Evolutionary conservation across 2,329 filamentous ascomycete genomes (phyloP).

Genomic region (Corniculantispora saksenae): DNA sequence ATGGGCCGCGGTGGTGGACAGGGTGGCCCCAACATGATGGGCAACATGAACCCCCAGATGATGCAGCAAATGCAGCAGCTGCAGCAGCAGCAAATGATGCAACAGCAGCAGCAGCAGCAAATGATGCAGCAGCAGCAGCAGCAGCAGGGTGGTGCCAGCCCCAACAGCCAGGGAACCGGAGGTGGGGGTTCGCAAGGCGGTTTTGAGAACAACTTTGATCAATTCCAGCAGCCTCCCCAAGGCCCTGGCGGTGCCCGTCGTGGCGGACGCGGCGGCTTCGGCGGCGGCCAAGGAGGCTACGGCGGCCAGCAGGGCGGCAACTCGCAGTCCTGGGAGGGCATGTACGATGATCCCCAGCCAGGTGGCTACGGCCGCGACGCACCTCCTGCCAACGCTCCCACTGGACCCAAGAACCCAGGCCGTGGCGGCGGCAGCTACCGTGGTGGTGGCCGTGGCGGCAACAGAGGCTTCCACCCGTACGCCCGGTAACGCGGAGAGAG

Average conservation of each 20-base stretch:
- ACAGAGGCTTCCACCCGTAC: conserved; percentile 81
- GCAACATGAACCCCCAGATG: conserved; percentile 52
- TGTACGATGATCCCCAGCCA: conserved; percentile 94
- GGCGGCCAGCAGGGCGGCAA: conserved; percentile 50
- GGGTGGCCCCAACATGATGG: conserved; percentile 42
- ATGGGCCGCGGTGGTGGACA: conserved; percentile 43
- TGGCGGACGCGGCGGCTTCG: conserved; percentile 18
- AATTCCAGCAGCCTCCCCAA: conserved; percentile 21
- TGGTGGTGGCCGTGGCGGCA: conserved; percentile 77
- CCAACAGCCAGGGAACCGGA: conserved; percentile 13
- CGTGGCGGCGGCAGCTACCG: conserved; percentile 85
- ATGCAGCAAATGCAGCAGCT: conserved; percentile 60
- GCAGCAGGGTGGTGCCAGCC: conserved; percentile 15
- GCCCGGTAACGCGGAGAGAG: conserved; percentile 31
- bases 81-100: conserved; percentile 39
- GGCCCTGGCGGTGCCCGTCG: conserved; percentile 17
- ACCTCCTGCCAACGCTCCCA: conserved; percentile 68
- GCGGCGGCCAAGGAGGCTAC: conserved; percentile 22
- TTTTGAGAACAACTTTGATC: conserved; percentile 19
- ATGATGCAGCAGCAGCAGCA: conserved; percentile 22
- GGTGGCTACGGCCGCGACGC: conserved; percentile 47
- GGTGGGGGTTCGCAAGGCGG: conserved; percentile 29
- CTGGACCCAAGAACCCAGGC: conserved; percentile 92
- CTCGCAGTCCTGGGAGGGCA: conserved; percentile 92
- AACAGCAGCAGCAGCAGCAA: conserved; percentile 30